These are phyloP conservation scores for Albizia julibrissin DNA, from an alignment of 306 rosid species.

Conservation along the genomic window DNA sequence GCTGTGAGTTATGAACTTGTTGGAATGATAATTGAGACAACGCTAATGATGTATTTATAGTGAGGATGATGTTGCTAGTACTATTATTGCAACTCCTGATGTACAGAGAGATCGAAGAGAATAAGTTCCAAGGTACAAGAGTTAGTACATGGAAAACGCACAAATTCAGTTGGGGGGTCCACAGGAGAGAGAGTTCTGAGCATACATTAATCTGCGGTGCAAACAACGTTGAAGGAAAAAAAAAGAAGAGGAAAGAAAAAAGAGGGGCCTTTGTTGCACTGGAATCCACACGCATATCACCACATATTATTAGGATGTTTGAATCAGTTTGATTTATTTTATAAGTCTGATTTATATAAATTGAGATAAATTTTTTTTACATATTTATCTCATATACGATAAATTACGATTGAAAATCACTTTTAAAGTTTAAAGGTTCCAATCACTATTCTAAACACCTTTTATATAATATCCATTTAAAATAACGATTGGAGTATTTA, in stretches of 20 bases:
- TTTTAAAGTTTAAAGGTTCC: too few species aligned
- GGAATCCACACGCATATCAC: too few species aligned
- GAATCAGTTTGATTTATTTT: too few species aligned
- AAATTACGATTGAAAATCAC: too few species aligned
- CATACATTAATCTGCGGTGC: conserved; percentile 29
- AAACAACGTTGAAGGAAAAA: background rate
- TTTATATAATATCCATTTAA: too few species aligned
- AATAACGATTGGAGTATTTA: too few species aligned
- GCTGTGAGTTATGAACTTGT: background rate
- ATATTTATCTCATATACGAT: too few species aligned
- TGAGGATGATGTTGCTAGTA: background rate
- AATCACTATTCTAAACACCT: too few species aligned
- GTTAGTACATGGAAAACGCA: background rate
- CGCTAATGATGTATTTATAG: conserved; percentile 33
- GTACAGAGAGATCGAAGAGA: background rate
- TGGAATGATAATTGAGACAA: background rate
- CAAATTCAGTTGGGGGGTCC: background rate
- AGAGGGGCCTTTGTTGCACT: too few species aligned
- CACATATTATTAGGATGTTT: too few species aligned
- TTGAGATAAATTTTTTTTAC: too few species aligned
- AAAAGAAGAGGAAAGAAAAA: background rate
- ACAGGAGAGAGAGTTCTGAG: background rate
- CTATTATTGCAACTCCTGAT: background rate
- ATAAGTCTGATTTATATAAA: too few species aligned
- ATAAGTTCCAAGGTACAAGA: background rate